A percentile compares a stretch with the other conserved stretches of the same genome.
Conservation (phyloP, 2,329 filamentous ascomycete genomes). For the Sphaerostilbella broomeana region DNA sequence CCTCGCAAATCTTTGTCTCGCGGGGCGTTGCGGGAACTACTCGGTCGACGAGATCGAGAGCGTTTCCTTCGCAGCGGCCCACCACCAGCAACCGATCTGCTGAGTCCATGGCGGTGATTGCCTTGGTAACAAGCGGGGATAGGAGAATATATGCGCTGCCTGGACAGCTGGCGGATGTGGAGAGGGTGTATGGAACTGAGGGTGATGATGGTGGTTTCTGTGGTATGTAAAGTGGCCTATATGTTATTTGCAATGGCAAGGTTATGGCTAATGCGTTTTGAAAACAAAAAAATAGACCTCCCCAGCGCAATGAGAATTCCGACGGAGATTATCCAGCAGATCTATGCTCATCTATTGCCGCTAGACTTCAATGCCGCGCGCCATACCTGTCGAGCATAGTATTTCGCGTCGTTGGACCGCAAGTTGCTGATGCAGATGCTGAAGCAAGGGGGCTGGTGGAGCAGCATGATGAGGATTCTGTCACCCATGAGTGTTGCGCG, state of each 20-base stretch:
- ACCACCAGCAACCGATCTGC: background rate
- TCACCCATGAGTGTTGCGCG: slow-evolving; percentile 16
- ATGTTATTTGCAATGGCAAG: background rate
- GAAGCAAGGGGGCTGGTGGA: slow-evolving; percentile 49
- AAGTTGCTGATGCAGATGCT: slow-evolving; percentile 47
- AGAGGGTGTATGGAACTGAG: slow-evolving; percentile 11
- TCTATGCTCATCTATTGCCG: slow-evolving; percentile 29
- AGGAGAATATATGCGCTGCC: slow-evolving; percentile 13
- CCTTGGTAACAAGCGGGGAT: slow-evolving; percentile 15
- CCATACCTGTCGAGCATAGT: slow-evolving; percentile 54
- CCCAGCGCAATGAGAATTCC: slow-evolving; percentile 24
- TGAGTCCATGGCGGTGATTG: slow-evolving; percentile 15
- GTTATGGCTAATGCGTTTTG: background rate
- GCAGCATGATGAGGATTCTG: slow-evolving; percentile 25
- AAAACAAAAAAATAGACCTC: slow-evolving; percentile 8
- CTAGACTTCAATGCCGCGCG: slow-evolving; percentile 53
- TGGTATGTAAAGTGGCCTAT: no score
- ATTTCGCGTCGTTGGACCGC: slow-evolving; percentile 48
- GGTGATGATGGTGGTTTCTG: background rate
- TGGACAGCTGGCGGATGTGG: slow-evolving; percentile 11
- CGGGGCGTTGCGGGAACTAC: slow-evolving; percentile 19
- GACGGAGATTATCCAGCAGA: slow-evolving; percentile 32
- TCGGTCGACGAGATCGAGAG: slow-evolving; percentile 14
- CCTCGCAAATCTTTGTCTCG: slow-evolving; percentile 24
- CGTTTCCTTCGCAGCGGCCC: slow-evolving; percentile 10